Evolutionary conservation across 768 basidiomycete genomes (phyloP), one percentile per base, ranked within the genome.

Genomic region (Dendrothele bispora): DNA sequence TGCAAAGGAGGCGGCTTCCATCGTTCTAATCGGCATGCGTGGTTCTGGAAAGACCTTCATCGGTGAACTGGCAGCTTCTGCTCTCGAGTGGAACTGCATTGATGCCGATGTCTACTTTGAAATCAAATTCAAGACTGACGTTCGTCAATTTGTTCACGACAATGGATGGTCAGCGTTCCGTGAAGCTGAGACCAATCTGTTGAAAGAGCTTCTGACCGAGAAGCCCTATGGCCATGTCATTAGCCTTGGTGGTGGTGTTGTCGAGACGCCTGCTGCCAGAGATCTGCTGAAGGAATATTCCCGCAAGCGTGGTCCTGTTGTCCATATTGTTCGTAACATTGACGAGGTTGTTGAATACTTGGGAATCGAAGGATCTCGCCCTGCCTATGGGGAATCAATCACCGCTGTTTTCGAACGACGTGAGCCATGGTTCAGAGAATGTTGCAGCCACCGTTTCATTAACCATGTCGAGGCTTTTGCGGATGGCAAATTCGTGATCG

Each of bases 1-100:
- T 0, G 50, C 67, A 1, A 53, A 57, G 21, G 39, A 61, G 26
- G 63, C 71, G 36, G 54, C 70, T 10, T 68, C 86, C 4, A 79
- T 94, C 54, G 66, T 95, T 49, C 68, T 97, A 51, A 84, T 93
- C 52, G 94, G 97, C 22, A 98, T 99, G 97, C 88, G 95, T 15
- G 97, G 97, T 10, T 88, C 92, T 1, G 97, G 97, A 25, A 98
- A 99, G 71, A 91, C 90, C 1, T 86, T 84, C 66, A 78, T 98
- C 49, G 92, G 95, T 14, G 71, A 77, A 45, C 71, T 94, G 26
- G 94, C 91, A 14, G 85, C 91, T 1, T 63, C 75, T 7, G 71
- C 83, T 2, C 78, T 98, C 11, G 79, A 78, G 2, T 87, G 92
- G 76, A 73, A 78, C 1, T 76, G 64, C 49, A 66, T 95, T 57